These are phyloP conservation scores for Lentinula novae-zelandiae DNA, from an alignment of 1,284 basidiomycete species.

Conservation along the genomic window DNA sequence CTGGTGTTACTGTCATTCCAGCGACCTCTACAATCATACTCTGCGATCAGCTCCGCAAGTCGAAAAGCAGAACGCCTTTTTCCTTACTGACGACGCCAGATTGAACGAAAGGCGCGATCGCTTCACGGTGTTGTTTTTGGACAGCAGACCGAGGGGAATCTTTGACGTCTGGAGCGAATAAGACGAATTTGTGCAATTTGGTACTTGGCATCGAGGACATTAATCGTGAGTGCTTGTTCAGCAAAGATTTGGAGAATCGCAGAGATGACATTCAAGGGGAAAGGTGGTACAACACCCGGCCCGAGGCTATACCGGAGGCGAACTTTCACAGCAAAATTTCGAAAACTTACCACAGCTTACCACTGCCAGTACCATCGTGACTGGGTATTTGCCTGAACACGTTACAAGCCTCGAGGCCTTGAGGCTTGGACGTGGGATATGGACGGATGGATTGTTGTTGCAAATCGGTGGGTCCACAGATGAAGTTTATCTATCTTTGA, in stretches of 20 bases:
- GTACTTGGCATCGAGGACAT: slow-evolving; percentile 1
- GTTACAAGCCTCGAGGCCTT: too few species aligned
- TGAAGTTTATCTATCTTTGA: too few species aligned
- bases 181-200: slow-evolving; percentile 20
- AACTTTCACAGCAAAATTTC: too few species aligned
- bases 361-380: too few species aligned
- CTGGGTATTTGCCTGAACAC: too few species aligned
- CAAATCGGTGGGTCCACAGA: too few species aligned
- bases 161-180: slow-evolving; percentile 27
- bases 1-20: slow-evolving; percentile 43
- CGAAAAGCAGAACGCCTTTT: background rate
- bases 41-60: background rate
- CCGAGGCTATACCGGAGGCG: too few species aligned
- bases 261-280: background rate
- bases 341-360: too few species aligned
- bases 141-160: slow-evolving; percentile 26
- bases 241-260: background rate
- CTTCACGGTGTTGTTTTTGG: slow-evolving; percentile 25
- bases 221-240: background rate
- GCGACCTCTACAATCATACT: slow-evolving; percentile 37
- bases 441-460: too few species aligned
- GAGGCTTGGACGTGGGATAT: too few species aligned
- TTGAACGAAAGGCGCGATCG: slow-evolving; percentile 24
- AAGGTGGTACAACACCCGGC: too few species aligned
- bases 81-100: slow-evolving; percentile 26